Base-by-base conservation (phyloP, 2,329 filamentous ascomycete genomes). In the Myotisia sp. region DNA sequence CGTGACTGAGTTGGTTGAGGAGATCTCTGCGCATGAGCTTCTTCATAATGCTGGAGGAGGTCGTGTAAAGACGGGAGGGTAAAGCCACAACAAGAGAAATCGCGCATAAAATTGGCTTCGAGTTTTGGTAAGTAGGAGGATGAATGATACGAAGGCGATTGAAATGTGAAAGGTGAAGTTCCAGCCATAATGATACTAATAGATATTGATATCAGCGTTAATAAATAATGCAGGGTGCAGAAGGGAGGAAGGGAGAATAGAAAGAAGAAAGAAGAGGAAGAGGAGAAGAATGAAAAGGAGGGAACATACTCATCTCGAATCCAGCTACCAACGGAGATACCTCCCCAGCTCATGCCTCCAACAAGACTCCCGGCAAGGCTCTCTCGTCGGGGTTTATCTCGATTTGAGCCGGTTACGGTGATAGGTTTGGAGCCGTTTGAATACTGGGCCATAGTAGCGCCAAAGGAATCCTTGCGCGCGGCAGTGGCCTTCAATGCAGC, bases 41-140 rank as follows among this genome's bases (percentile, higher is more conserved):
- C 87, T 59, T 98, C 90, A 54, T 94, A 98, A 57, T 98, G 90
- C 53, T 93, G 85, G 29, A 98, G 67, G 29, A 98, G 68, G 53
- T 95, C 90, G 61, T 98, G 90, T 46, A 98, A 71, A 33, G 86
- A 92, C 16, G 86, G 80, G 45, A 94, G 70, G 20, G 79, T 87
- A 49, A 83, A 73, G 49, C 85, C 85, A 60, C 90, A 98, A 63
- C 90, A 98, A 34, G 79, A 79, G 60, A 95, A 95, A 62, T 95
- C 86, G 58, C 79, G 79, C 83, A 95, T 92, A 57, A 94, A 98
- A 52, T 87, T 90, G 41, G 87, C 87, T 59, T 98, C 90, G 52
- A 94, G 75, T 58, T 93, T 94, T 6, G 86, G 87, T 1, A 94
- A 71, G 54, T 95, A 95, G 17, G 90, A 95, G 5, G 86, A 92